phyloP scores from a whole-genome alignment of 2,329 filamentous ascomycete genomes.

The Xylaria sp. region DNA sequence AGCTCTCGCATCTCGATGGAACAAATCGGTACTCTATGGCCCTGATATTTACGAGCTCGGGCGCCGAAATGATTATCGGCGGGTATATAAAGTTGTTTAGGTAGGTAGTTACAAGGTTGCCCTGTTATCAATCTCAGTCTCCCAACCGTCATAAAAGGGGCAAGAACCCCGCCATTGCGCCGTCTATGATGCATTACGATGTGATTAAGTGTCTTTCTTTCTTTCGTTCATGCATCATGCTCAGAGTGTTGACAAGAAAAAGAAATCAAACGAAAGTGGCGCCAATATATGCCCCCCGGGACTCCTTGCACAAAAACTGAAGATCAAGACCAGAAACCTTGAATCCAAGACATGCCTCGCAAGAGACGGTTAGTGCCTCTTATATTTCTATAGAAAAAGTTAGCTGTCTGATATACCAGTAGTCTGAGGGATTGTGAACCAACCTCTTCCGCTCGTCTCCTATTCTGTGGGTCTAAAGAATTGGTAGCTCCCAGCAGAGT shows the following conservation, averaged over 20 bases:
- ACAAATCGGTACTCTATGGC: conserved; percentile 17
- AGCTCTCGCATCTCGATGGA: background rate
- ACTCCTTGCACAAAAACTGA: conserved; percentile 35
- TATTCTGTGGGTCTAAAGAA: conserved; percentile 83
- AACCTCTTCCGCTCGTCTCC: conserved; percentile 87
- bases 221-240: conserved; percentile 33
- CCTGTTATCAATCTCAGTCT: conserved; percentile 36
- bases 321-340: conserved; percentile 22
- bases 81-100: conserved; percentile 14
- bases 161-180: conserved; percentile 20
- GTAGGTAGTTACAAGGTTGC: conserved; percentile 35
- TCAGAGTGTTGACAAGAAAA: conserved; percentile 14
- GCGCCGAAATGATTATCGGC: background rate
- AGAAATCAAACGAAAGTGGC: conserved; percentile 28
- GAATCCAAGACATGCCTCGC: conserved; percentile 23
- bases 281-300: conserved; percentile 32
- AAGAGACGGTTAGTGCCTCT: conserved; percentile 37
- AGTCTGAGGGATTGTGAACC: conserved; percentile 55
- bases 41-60: conserved; percentile 9
- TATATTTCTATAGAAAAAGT: conserved; percentile 39
- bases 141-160: conserved; percentile 10
- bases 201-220: conserved; percentile 23
- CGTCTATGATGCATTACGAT: conserved; percentile 37
- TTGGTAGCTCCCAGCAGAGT: conserved; percentile 93
- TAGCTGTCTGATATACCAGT: conserved; percentile 4